A percentile compares a stretch with the other conserved stretches of the same genome.
Evolutionary conservation across 2,329 filamentous ascomycete species (phyloP).

Genomic region (Aspergillus neoniger): DNA sequence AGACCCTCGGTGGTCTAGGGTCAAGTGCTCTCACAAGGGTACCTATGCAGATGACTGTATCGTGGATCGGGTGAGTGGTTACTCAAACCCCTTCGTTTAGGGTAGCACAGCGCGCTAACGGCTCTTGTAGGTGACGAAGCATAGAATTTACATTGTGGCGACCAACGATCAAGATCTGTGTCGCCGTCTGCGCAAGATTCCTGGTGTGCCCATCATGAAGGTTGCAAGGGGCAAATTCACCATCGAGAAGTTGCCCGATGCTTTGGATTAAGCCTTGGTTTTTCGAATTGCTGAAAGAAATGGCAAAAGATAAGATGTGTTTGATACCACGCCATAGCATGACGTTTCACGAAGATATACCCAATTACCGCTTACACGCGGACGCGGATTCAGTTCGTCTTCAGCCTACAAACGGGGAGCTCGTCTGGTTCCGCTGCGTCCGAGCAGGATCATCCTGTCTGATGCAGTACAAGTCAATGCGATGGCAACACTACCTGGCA

Average conservation of each 20-base stretch:
- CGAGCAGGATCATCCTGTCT: neutral
- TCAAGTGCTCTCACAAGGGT: conserved; percentile 89
- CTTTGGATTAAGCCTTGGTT: conserved; percentile 58
- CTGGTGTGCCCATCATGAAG: conserved; percentile 69
- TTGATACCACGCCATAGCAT: conserved; percentile 1
- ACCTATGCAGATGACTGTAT: conserved; percentile 86
- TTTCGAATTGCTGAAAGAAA: neutral
- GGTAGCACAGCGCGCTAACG: neutral
- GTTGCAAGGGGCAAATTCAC: conserved; percentile 89
- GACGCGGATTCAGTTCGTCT: neutral
- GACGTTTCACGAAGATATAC: conserved; percentile 2
- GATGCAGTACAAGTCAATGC: neutral
- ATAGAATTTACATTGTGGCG: conserved; percentile 76
- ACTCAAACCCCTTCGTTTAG: no score
- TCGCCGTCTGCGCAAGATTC: conserved; percentile 79
- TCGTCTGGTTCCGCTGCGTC: neutral
- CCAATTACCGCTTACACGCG: neutral
- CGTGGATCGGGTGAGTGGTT: conserved; percentile 61
- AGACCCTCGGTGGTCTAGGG: conserved; percentile 82
- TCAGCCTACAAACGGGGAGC: neutral
- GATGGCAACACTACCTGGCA: neutral
- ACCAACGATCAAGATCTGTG: conserved; percentile 74
- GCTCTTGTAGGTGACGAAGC: conserved; percentile 53
- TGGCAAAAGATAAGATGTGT: neutral
- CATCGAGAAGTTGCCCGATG: conserved; percentile 86